phyloP scores from a whole-genome alignment of 306 rosid species.

The Dryas alaskensis region DNA sequence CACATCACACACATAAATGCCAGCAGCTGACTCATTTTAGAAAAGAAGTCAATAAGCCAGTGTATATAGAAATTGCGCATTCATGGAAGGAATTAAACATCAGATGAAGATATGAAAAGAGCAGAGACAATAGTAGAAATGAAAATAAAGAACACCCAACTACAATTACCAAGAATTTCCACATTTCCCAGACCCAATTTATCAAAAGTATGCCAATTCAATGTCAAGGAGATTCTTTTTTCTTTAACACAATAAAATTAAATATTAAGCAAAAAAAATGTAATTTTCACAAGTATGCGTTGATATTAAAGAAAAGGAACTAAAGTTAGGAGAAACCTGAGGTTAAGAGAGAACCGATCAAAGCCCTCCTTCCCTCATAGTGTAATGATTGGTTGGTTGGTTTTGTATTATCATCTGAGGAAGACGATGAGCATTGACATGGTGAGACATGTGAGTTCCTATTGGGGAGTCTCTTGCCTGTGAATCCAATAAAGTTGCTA shows the following conservation, averaged over 20 bases:
- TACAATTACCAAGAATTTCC: neutral
- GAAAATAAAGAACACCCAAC: neutral
- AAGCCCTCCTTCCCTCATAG: conserved; percentile 71
- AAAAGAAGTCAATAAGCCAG: neutral
- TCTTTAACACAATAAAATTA: neutral
- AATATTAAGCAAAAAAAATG: neutral
- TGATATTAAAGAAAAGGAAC: neutral
- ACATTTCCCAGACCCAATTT: neutral
- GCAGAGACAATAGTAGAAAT: neutral
- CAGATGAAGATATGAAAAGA: neutral
- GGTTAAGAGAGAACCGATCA: conserved; percentile 57
- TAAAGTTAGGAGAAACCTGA: conserved; percentile 45
- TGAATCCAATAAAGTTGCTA: conserved; percentile 24
- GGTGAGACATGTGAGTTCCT: conserved; percentile 36
- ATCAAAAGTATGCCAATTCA: neutral
- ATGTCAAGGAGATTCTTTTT: neutral
- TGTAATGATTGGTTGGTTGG: conserved; percentile 34
- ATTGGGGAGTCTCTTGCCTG: conserved; percentile 45
- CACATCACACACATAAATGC: conserved; percentile 35
- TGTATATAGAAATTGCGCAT: neutral
- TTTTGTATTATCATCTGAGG: conserved; percentile 31
- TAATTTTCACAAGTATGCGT: neutral
- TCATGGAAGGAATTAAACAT: neutral
- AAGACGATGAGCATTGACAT: conserved; percentile 52
- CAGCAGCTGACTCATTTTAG: conserved; percentile 38